Evolutionary conservation across 371 early-diverging fungal species (phyloP), one percentile per base, ranked within the genome.

Genomic region (Mucor mucedo): DNA sequence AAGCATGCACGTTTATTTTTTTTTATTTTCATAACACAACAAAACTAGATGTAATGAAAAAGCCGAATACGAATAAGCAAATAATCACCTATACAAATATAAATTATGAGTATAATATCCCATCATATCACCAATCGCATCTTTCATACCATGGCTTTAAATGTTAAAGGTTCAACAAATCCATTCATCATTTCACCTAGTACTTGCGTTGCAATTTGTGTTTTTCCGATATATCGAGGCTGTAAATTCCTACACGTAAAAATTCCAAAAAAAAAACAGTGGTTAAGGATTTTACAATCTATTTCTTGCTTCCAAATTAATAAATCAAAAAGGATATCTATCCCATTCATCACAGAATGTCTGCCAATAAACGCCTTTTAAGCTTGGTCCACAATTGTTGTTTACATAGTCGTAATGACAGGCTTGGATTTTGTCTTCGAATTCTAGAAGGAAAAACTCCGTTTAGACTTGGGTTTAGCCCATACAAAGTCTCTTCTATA

Each of bases 281-380:
- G 4, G 35, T 35, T 35, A 35, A 35, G 35, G 35, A 35, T 8
- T 35, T 4, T 1, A 35, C 35, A 21, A 21, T 21, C 21, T 21
- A 21, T 21, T 21, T 21, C 21, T 21, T 21, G 21, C 21, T 21
- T 21, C 21, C 21, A 21, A 21, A 21, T 21, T 21, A 21, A 21
- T 3, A 30, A 42, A n/a, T 40, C 27, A 52, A 50, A 55, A 55
- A 55, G 63, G 63, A 55, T 55, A 63, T 63, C 50, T 55, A 42
- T 67, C 68, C 68, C 68, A 67, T 28, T 67, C 68, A 27, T 58
- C 52, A 33, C 68, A 67, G 40, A 55, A 53, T n/a, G 40, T 29
- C 30, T 58, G 52, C 68, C 68, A 67, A 2, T 38, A 16, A 10
- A 13, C 41, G 5, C 68, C 68, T 14, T 41, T 56, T 9, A 67